A percentile compares a stretch with the other conserved stretches of the same genome.
phyloP scores from a whole-genome alignment of 345 rosid species.

The Litchi chinensis region DNA sequence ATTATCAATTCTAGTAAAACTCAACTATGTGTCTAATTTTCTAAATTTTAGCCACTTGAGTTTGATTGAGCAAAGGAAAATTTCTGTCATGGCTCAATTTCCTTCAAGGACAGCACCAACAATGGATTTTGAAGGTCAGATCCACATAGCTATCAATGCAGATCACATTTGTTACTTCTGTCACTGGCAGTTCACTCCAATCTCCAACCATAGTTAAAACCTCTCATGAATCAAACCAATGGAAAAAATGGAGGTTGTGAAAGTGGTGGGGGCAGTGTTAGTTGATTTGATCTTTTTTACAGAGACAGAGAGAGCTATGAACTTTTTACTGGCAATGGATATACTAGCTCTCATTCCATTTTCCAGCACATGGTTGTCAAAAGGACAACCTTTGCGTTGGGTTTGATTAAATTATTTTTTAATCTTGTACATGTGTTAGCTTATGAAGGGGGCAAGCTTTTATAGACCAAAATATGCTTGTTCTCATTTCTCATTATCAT shows the following conservation, averaged over 20 bases:
- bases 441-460: neutral
- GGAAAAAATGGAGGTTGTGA: neutral
- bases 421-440: neutral
- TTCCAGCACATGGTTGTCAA: neutral
- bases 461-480: neutral
- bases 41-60: neutral
- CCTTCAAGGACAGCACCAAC: neutral
- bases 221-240: neutral
- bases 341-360: neutral
- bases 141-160: neutral
- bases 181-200: neutral
- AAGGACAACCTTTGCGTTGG: neutral
- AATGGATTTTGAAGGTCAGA: neutral
- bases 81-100: too few species aligned
- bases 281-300: neutral
- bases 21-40: neutral
- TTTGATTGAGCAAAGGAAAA: neutral
- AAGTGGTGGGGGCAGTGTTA: neutral
- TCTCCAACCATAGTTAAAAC: neutral
- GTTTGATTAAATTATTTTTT: neutral
- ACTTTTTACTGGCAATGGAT: neutral
- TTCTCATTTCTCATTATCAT: neutral
- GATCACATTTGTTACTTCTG: neutral
- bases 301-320: neutral
- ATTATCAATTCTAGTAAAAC: neutral